These are phyloP conservation scores for Leucaena leucocephala DNA, from an alignment of 306 rosid genomes.

Conservation along the genomic window DNA sequence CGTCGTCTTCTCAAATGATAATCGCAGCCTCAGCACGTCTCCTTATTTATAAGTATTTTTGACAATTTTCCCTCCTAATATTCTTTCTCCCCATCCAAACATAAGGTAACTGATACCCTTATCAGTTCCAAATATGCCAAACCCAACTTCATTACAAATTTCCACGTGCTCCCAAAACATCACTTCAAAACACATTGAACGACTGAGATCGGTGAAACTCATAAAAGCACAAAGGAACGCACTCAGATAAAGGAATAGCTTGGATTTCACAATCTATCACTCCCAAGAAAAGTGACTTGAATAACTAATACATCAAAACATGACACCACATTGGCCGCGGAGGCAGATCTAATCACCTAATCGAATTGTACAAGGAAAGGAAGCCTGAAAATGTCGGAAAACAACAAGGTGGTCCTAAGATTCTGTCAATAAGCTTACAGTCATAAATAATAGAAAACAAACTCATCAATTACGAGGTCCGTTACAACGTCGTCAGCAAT, in stretches of 20 bases:
- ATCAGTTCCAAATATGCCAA: neutral
- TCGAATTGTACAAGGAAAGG: slow-evolving; percentile 10
- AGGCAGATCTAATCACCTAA: slow-evolving; percentile 10
- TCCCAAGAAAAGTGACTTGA: neutral
- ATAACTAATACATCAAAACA: slow-evolving; percentile 12
- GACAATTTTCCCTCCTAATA: too few species aligned
- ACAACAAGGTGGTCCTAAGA: neutral
- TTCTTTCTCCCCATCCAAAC: too few species aligned
- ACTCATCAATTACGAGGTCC: neutral
- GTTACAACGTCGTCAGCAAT: neutral
- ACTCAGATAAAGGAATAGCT: neutral
- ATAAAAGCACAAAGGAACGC: neutral
- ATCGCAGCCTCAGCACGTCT: neutral
- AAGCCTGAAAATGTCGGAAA: slow-evolving; percentile 5
- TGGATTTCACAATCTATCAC: slow-evolving; percentile 20
- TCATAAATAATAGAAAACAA: slow-evolving; percentile 4
- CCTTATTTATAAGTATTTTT: too few species aligned
- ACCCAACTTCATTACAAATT: slow-evolving; percentile 6
- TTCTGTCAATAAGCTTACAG: slow-evolving; percentile 13
- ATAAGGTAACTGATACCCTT: too few species aligned
- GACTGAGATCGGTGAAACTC: neutral
- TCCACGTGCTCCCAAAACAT: neutral
- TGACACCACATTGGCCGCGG: neutral
- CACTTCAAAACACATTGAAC: neutral
- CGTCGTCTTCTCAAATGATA: neutral